A percentile compares a stretch with the other conserved stretches of the same genome.
Evolutionary conservation across 108 stramenopile species (phyloP).

Genomic region (Fragilaria crotonensis): DNA sequence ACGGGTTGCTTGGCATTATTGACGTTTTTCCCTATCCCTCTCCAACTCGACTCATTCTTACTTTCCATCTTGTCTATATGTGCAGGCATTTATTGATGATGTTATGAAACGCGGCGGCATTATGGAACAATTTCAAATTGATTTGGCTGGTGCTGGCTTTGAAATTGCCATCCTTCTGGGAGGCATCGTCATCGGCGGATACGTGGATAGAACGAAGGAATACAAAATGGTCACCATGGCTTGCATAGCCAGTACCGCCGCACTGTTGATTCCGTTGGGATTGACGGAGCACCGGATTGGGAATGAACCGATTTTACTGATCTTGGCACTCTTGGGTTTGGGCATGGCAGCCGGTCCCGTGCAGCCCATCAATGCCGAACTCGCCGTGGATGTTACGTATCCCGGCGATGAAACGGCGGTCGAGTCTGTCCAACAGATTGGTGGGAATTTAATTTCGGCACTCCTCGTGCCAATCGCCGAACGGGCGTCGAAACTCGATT

Average conservation of each 20-base stretch:
- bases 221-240: slow-evolving; percentile 80
- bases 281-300: slow-evolving; percentile 53
- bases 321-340: slow-evolving; percentile 40
- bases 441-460: slow-evolving; percentile 59
- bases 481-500: slow-evolving; percentile 34
- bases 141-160: slow-evolving; percentile 87
- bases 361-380: slow-evolving; percentile 73
- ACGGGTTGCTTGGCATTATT: background rate
- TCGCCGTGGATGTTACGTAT: slow-evolving; percentile 72
- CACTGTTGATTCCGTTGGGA: slow-evolving; percentile 45
- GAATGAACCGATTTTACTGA: slow-evolving; percentile 40
- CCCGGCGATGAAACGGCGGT: slow-evolving; percentile 74
- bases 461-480: slow-evolving; percentile 54
- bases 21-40: background rate
- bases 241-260: slow-evolving; percentile 48
- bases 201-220: slow-evolving; percentile 76
- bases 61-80: no score
- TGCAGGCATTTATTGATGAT: slow-evolving; percentile 77
- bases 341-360: slow-evolving; percentile 62
- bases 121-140: slow-evolving; percentile 64
- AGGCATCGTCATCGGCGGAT: slow-evolving; percentile 79
- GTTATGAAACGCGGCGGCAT: slow-evolving; percentile 82
- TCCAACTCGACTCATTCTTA: no score
- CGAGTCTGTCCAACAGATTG: slow-evolving; percentile 63
- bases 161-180: slow-evolving; percentile 80